Percentiles rank a stretch among this genome's conserved stretches.
These are phyloP conservation scores for Chaetomium strumarium DNA, from an alignment of 2,329 filamentous ascomycete genomes.

Conservation along the genomic window DNA sequence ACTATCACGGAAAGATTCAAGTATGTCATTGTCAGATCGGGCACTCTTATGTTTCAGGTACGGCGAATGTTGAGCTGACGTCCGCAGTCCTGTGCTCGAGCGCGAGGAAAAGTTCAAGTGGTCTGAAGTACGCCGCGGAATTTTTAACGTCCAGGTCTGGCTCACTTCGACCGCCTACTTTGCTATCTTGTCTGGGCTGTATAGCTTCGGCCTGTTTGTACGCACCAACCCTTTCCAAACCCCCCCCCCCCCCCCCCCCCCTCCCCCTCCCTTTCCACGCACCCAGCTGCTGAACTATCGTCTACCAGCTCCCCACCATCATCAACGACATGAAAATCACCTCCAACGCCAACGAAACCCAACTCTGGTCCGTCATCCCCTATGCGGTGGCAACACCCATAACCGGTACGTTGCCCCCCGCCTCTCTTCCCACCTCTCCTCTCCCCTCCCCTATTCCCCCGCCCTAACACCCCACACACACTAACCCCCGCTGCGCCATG, in stretches of 20 bases:
- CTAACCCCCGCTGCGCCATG: not conserved
- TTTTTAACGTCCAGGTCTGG: constrained; percentile 38
- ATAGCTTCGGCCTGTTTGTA: constrained; percentile 6
- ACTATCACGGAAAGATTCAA: not conserved
- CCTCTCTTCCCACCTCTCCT: no score
- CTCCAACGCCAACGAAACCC: constrained; percentile 48
- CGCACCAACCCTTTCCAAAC: constrained; percentile 51
- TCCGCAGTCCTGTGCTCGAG: constrained; percentile 33
- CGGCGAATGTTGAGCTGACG: not conserved
- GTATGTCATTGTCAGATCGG: not conserved
- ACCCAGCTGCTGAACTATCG: constrained; percentile 21
- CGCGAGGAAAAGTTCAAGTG: constrained; percentile 50
- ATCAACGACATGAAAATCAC: constrained; percentile 40
- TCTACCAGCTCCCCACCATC: constrained; percentile 43
- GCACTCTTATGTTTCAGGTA: no score
- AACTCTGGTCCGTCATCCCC: constrained; percentile 60
- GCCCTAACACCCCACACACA: not conserved
- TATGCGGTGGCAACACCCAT: constrained; percentile 46
- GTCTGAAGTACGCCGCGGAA: constrained; percentile 59
- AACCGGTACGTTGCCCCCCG: constrained; percentile 5
- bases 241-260: no score
- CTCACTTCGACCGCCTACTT: constrained; percentile 35
- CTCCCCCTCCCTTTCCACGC: no score
- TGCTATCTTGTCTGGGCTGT: constrained; percentile 39
- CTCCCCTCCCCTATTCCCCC: not conserved